These are phyloP conservation scores for Nicotiana obtusifolia DNA, from an alignment of 257 asterid genomes.

Conservation along the genomic window DNA sequence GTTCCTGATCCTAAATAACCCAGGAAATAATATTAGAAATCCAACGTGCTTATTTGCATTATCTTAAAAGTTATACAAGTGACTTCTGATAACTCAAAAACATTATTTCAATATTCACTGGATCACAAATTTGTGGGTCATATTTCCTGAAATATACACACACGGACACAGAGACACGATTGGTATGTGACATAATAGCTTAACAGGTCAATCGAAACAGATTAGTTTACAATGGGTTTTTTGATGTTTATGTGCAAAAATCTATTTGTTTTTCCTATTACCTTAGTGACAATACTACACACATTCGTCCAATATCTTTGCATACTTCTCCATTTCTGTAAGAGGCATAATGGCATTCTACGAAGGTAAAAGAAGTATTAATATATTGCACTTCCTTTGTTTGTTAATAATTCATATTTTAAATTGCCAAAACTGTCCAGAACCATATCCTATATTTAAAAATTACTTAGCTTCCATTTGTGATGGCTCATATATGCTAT, in stretches of 20 bases:
- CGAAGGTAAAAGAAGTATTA: background rate
- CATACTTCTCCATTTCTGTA: background rate
- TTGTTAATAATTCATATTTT: background rate
- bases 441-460: background rate
- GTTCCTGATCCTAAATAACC: background rate
- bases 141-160: background rate
- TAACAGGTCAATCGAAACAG: background rate
- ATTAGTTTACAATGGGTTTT: background rate
- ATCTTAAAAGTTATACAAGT: background rate
- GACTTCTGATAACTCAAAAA: background rate
- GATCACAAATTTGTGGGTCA: background rate
- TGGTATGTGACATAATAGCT: background rate
- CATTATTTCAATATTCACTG: background rate
- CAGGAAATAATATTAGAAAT: background rate
- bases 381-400: conserved; percentile 6
- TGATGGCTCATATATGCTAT: background rate
- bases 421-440: background rate
- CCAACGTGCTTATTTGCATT: background rate
- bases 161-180: background rate
- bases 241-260: background rate
- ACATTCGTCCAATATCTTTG: background rate
- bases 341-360: background rate
- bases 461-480: background rate
- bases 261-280: background rate
- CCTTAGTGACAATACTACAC: background rate